Base-by-base conservation (phyloP, 192 early-diverging fungal species). In the Chytriomyces hyalinus region DNA sequence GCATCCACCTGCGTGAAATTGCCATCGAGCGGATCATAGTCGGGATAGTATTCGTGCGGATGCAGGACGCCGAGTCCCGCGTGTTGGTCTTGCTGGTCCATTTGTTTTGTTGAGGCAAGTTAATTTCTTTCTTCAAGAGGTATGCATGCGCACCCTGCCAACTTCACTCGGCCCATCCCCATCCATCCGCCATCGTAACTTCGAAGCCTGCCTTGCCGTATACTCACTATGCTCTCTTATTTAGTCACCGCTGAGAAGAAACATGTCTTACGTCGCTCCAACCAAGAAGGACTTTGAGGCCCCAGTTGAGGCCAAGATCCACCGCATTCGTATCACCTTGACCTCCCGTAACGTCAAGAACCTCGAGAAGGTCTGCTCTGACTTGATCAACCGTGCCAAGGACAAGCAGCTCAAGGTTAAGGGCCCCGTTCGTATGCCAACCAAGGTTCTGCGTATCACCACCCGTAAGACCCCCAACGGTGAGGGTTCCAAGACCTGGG, bases 401-500 rank as follows among this genome's bases (percentile, higher is more conserved):
- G 97, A 99, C 89, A 98, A 98, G 93, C 85, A 94, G 81, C 92
- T 99, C 81, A 93, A 93, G 89, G 96, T 99, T 80, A 98, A 97
- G 92, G 97, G 97, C 65, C 97, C 97, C 86, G 96, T 99, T 82
- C 96, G 97, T 83, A 91, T 99, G 84, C 97, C 97, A 82, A 99
- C 96, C 91, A 99, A 99, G 94, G 88, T 93, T 75, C 92, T 99
- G 84, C 84, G 89, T 73, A 98, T 99, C 92, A 97, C 96, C 89
- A 99, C 97, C 91, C 92, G 97, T 78, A 99, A 98, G 92, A 93
- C 97, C 67, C 97, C 97, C 84, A 94, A 93, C 88, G 97, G 97
- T 94, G 93, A 99, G 88, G 97, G 97, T 94, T 95, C 96, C 90
- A 96, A 99, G 93, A 98, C 96, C 91, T 99, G 96, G 93, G 97